Evolutionary conservation across 805 yeast genomes (phyloP).

Genomic region (Kregervanrija delftensis): DNA sequence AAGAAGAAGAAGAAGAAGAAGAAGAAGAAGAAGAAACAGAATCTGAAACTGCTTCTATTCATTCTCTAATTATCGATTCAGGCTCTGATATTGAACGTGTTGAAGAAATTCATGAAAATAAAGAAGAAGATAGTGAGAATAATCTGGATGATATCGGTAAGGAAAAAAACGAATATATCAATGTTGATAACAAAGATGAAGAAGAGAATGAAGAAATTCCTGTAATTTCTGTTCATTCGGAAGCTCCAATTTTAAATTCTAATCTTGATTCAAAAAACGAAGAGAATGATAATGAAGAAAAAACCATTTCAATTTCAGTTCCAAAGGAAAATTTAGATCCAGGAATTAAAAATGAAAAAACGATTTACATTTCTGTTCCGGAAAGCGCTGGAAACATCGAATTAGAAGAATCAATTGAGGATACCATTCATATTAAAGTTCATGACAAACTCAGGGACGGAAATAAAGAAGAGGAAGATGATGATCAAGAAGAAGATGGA

Average conservation of each 20-base stretch:
- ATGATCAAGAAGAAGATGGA: neutral
- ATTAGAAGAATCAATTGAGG: neutral
- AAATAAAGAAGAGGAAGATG: conserved; percentile 2
- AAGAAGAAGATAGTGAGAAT: neutral
- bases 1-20: neutral
- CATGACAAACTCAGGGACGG: conserved; percentile 7
- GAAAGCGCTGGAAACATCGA: too few relatives aligned
- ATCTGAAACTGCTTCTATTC: neutral
- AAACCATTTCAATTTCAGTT: neutral
- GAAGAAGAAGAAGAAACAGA: neutral
- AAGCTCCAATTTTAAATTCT: too few relatives aligned
- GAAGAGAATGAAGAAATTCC: neutral
- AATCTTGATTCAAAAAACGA: too few relatives aligned
- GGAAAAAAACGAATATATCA: neutral
- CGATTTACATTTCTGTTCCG: too few relatives aligned
- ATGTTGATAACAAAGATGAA: neutral
- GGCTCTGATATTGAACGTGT: conserved; percentile 1
- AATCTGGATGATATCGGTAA: conserved; percentile 1
- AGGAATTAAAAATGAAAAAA: too few relatives aligned
- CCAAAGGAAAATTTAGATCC: neutral
- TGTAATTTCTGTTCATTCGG: too few relatives aligned
- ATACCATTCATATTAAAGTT: conserved; percentile 1
- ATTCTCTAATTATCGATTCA: too few relatives aligned
- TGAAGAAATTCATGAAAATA: conserved; percentile 6
- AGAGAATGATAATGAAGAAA: too few relatives aligned